Base-by-base conservation (phyloP, 148 eudicot species). In the Fagopyrum tataricum region DNA sequence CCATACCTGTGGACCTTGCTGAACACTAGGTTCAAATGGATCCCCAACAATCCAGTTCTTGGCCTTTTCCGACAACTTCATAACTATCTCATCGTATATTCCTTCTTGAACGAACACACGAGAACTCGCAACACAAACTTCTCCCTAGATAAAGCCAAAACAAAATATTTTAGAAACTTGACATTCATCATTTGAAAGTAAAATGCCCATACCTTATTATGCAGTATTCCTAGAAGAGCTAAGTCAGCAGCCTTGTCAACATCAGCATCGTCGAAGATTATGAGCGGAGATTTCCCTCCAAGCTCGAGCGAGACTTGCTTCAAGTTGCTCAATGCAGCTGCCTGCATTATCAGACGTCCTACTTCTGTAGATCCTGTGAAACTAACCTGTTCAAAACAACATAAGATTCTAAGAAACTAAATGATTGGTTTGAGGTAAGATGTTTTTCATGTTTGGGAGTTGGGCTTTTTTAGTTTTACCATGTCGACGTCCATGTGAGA, bases 401-500 rank as follows among this genome's bases (percentile, higher is more conserved):
- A 68, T 17, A 26, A 26, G 31, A 26, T 26, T 26, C 31, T 26
- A 26, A 26, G 31, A 8, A 46, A 9, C 10, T 46, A 9, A 14
- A 14, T 31, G 37, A 31, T 31, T 31, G 37, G 37, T 3, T 31
- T 2, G 37, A 31, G 37, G 1, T 31, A 31, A 31, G 37, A 1
- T 31, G 37, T 31, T 31, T 31, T 31, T 31, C 44, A 77, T 39
- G 59, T 17, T n/a, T 14, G 14, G 14, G 44, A 18, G 37, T 31
- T 2, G 2, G 37, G 37, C 37, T 17, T 15, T 7, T 1, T 31
- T 67, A 4, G 15, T 24, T 14, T 44, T 75, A 89, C 98, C 76
- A 82, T 87, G 72, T 93, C 97, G 37, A 93, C 78, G 75, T 93
- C 98, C 98, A 91, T 93, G 74, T 93, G 98, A 74, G 96, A 84